Conservation (phyloP, 2,329 filamentous ascomycete genomes). For the Fusarium albidum region DNA sequence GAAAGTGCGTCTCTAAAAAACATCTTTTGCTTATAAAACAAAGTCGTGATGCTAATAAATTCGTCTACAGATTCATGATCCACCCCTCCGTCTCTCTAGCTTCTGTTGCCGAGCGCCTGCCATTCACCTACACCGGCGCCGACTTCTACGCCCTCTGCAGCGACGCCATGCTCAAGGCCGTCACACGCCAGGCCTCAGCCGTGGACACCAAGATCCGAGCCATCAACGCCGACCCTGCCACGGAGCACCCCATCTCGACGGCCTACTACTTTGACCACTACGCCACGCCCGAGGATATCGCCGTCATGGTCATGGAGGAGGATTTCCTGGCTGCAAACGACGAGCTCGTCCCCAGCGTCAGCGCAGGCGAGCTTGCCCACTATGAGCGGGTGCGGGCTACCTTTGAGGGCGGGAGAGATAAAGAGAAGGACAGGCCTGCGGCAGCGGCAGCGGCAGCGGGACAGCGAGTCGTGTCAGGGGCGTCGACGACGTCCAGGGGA, state of each 20-base stretch:
- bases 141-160: constrained; percentile 98
- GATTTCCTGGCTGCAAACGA: constrained; percentile 84
- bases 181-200: constrained; percentile 84
- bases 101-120: constrained; percentile 77
- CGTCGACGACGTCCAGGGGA: constrained; percentile 42
- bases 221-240: constrained; percentile 63
- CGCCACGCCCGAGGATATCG: constrained; percentile 81
- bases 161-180: constrained; percentile 98
- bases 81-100: constrained; percentile 79
- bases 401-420: constrained; percentile 72
- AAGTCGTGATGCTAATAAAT: constrained; percentile 18
- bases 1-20: constrained; percentile 72
- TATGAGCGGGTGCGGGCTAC: constrained; percentile 84
- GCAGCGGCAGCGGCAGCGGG: constrained; percentile 34
- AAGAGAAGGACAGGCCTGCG: constrained; percentile 47
- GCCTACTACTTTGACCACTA: constrained; percentile 97
- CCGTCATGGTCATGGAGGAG: constrained; percentile 86
- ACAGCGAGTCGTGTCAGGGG: constrained; percentile 37
- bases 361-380: constrained; percentile 88
- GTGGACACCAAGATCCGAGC: constrained; percentile 85
- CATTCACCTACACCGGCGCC: constrained; percentile 96
- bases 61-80: constrained; percentile 76
- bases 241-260: constrained; percentile 69
- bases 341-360: constrained; percentile 94
- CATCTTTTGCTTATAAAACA: constrained; percentile 1